Percentiles rank a stretch among this genome's conserved stretches.
These are phyloP conservation scores for Trichoderma virens DNA, from an alignment of 495 filamentous ascomycete species.

Conservation along the genomic window DNA sequence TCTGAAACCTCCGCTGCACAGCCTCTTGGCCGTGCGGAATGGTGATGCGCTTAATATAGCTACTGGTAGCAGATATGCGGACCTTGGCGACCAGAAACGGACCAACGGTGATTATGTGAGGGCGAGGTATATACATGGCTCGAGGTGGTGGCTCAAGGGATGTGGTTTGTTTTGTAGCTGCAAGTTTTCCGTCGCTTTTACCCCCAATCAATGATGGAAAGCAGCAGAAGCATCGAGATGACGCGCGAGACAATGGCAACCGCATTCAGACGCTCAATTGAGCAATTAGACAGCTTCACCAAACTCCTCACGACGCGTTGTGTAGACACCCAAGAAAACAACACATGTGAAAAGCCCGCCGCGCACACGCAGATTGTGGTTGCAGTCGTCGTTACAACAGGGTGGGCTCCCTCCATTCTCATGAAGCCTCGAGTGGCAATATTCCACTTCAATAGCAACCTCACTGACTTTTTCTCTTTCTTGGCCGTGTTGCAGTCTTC, in stretches of 20 bases:
- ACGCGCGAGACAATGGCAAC: neutral
- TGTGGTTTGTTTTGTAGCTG: neutral
- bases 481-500: neutral
- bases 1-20: constrained; percentile 7
- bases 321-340: neutral
- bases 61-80: neutral
- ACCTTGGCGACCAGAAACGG: neutral
- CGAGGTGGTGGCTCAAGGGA: neutral
- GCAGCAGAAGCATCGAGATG: neutral
- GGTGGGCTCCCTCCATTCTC: neutral
- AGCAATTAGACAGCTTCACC: neutral
- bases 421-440: neutral
- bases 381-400: neutral
- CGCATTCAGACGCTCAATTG: neutral
- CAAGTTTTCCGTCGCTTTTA: neutral
- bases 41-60: neutral
- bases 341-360: neutral
- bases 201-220: neutral
- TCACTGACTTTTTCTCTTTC: neutral
- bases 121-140: neutral
- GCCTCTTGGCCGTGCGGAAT: neutral
- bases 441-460: neutral
- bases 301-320: neutral
- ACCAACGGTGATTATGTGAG: neutral
- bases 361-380: neutral